A percentile compares a stretch with the other conserved stretches of the same genome.
Conservation (phyloP, 306 rosid species). For the Quercus dentata region DNA sequence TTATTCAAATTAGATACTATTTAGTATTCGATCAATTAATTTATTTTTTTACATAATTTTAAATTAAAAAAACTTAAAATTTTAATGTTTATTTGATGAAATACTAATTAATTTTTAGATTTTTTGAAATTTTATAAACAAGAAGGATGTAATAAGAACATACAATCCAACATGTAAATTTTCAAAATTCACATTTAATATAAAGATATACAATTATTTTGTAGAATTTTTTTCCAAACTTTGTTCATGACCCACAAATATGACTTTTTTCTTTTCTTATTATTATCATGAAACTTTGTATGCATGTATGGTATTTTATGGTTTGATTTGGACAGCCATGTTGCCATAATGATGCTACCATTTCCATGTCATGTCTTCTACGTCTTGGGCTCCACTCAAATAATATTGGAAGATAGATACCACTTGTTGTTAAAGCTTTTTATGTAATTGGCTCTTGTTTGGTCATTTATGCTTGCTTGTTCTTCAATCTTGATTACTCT, state of each 20-base stretch:
- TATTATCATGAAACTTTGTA: not conserved
- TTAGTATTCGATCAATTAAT: too few relatives aligned
- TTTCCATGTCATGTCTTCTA: not conserved
- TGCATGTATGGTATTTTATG: too few relatives aligned
- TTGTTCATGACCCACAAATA: not conserved
- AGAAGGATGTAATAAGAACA: rapidly evolving
- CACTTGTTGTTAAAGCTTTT: not conserved
- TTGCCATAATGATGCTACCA: not conserved
- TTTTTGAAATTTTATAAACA: too few relatives aligned
- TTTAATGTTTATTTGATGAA: too few relatives aligned
- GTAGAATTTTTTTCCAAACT: too few relatives aligned
- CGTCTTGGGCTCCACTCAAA: not conserved
- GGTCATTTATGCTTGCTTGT: not conserved
- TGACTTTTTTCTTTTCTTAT: too few relatives aligned
- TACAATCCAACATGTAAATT: rapidly evolving
- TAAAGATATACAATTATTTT: too few relatives aligned
- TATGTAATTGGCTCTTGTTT: not conserved
- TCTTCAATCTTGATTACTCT: not conserved
- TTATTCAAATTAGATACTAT: too few relatives aligned
- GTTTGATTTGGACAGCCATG: not conserved
- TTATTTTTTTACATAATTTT: too few relatives aligned
- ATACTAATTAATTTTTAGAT: rapidly evolving
- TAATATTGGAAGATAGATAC: not conserved
- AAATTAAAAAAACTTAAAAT: too few relatives aligned
- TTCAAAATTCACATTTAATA: too few relatives aligned